Evolutionary conservation across 139 green algal species (phyloP), one percentile per base, ranked within the genome.

Genomic region (Picochlorum sp.): DNA sequence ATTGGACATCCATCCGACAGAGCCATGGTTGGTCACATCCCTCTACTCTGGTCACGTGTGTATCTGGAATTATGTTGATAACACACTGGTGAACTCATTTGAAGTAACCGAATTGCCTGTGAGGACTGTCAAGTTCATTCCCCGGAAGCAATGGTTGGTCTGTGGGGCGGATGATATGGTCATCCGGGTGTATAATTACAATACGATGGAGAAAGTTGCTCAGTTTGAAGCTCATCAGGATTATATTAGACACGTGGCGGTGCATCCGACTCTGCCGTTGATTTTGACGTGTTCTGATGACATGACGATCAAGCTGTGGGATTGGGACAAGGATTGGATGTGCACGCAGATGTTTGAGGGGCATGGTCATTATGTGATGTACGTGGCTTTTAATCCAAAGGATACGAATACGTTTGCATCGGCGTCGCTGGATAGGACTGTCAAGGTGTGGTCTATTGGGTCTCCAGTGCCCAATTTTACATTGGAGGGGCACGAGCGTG

Each of bases 281-380:
- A 67, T 99, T 26, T 80, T 99, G 26, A 91, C 94, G 4, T 92
- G 77, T 45, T 95, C 86, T 15, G 94, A 99, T 62, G 94, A 99
- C 78, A 99, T 97, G 87, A 81, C 96, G 14, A 97, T 98, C 84
- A 99, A 99, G 82, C 87, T 99, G 41, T 99, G 94, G 94, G 92
- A 99, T 79, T 99, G 94, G 94, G 94, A 99, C 68, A 91, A 92
- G 79, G 84, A 24, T 23, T 98, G 88, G 83, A 69, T 67, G 16
- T 97, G 89, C 68, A 87, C 82, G 5, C 91, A 97, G 75, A 77
- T 98, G 34, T 99, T 99, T 66, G 94, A 99, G 76, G 94, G 94
- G 0, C 94, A 99, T 78, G 89, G 81, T 8, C 94, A 99, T 82
- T 99, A 99, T 62, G 94, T 99, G 62, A 99, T 99, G 94, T 85